Base-by-base conservation (phyloP, 192 early-diverging fungal species). In the Linnemannia exigua region DNA sequence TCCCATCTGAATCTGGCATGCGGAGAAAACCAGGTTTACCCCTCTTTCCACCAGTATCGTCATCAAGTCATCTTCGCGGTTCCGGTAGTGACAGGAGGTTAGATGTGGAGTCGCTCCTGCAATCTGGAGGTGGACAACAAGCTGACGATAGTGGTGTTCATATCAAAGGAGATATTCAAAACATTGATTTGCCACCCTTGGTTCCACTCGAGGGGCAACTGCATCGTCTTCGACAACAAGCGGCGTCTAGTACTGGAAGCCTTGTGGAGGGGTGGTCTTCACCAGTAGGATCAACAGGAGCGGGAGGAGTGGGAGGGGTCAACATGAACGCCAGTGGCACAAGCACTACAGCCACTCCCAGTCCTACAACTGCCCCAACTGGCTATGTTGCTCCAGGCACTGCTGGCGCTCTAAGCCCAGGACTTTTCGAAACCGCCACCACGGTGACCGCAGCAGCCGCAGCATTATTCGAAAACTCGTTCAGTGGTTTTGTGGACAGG, bases 401-500 rank as follows among this genome's bases (percentile, higher is more conserved):
- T 44, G 3, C 41, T 44, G 41, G 41, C 41, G 41, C 41, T 44
- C 41, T 44, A 9, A 44, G 5, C 9, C 41, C 3, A 44, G 41
- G 41, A 44, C 9, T 61, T 20, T 17, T 25, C 11, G 35, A 41
- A 4, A 36, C 1, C 5, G 22, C 38, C 0, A 67, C 11, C n/a
- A 3, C 67, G 36, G 76, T 69, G 16, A 44, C 58, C 9, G 58
- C 58, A 3, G 58, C 47, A n/a, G 54, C 73, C 9, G 52, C 67
- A 28, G 33, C 33, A 47, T 35, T 78, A 44, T 67, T 79, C 8
- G 79, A 82, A 15, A 70, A 74, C 35, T 87, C 80, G 19, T 88
- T 91, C 72, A 89, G 88, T 20, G 69, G 79, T 31, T 91, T 87
- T 76, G 67, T 79, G 20, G 92, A 92, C 68, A 79, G 78, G 31